Conservation (phyloP, 2,329 filamentous ascomycete species). For the Penicillium brevicompactum region DNA sequence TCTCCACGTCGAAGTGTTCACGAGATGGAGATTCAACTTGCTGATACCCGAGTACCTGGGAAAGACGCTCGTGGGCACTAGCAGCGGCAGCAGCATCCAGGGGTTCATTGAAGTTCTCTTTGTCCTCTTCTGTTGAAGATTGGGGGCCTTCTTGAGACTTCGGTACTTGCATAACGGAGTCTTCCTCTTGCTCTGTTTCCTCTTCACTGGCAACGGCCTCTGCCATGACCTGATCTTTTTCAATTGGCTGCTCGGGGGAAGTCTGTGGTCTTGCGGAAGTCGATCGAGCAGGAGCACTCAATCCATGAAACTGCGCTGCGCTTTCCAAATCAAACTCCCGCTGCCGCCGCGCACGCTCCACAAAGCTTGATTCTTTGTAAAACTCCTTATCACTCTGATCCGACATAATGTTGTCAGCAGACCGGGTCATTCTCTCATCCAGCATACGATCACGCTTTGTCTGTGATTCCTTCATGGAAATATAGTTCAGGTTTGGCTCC, state of each 20-base stretch:
- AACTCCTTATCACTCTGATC: constrained; percentile 47
- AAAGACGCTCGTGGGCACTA: constrained; percentile 42
- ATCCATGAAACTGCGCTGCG: constrained; percentile 36
- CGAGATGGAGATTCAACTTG: constrained; percentile 18
- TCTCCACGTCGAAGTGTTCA: constrained; percentile 4
- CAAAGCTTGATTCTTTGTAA: constrained; percentile 44
- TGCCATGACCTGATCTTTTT: constrained; percentile 18
- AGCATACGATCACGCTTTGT: constrained; percentile 39
- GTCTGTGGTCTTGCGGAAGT: constrained; percentile 2
- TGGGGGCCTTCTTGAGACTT: constrained; percentile 31
- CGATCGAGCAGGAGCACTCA: constrained; percentile 36
- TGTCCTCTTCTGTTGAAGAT: constrained; percentile 46
- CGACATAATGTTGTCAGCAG: constrained; percentile 36
- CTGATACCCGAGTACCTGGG: constrained; percentile 37
- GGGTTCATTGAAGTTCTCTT: constrained; percentile 46
- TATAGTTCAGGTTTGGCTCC: constrained; percentile 47
- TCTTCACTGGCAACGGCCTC: constrained; percentile 40
- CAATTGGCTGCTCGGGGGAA: constrained; percentile 3
- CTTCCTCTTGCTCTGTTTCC: constrained; percentile 52
- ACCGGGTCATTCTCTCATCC: constrained; percentile 36
- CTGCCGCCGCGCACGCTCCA: constrained; percentile 37
- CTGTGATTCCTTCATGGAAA: constrained; percentile 51
- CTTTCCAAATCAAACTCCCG: constrained; percentile 38
- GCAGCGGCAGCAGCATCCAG: constrained; percentile 32
- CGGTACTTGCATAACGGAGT: constrained; percentile 28